phyloP scores from a whole-genome alignment of 2,329 filamentous ascomycete species.

The Penicillium capsulatum region DNA sequence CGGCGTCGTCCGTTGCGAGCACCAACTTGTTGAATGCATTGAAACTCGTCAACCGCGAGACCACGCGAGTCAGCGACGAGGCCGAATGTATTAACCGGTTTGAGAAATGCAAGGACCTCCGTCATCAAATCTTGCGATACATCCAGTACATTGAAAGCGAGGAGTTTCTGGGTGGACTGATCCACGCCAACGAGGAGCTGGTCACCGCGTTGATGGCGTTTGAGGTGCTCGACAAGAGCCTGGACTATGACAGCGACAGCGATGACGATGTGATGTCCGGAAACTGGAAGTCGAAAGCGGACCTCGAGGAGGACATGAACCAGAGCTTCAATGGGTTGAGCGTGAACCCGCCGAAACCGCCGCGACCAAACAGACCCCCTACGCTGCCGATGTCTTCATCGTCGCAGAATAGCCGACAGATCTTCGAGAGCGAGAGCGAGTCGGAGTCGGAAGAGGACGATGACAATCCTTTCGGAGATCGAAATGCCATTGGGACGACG shows the following conservation, averaged over 20 bases:
- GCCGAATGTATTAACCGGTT: slow-evolving; percentile 69
- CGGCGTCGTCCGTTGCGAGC: slow-evolving; percentile 82
- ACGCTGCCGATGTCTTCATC: slow-evolving; percentile 44
- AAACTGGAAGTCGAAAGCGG: slow-evolving; percentile 26
- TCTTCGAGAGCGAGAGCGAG: slow-evolving; percentile 50
- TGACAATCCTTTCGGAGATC: slow-evolving; percentile 83
- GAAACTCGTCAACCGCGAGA: slow-evolving; percentile 86
- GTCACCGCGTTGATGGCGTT: slow-evolving; percentile 89
- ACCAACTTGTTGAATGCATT: slow-evolving; percentile 85
- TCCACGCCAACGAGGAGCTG: slow-evolving; percentile 95
- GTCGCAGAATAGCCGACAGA: slow-evolving; percentile 21
- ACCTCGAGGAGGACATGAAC: slow-evolving; percentile 25
- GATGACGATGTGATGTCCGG: slow-evolving; percentile 51
- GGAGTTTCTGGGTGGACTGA: slow-evolving; percentile 82
- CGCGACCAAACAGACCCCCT: slow-evolving; percentile 56
- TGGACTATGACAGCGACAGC: slow-evolving; percentile 61
- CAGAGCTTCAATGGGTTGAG: slow-evolving; percentile 34
- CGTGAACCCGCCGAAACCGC: slow-evolving; percentile 36
- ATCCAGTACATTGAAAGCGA: slow-evolving; percentile 89
- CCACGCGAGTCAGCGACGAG: slow-evolving; percentile 82
- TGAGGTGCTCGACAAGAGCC: slow-evolving; percentile 73
- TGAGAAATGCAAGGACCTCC: slow-evolving; percentile 78
- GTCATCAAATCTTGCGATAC: slow-evolving; percentile 81
- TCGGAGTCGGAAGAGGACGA: slow-evolving; percentile 66
- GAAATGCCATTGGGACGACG: slow-evolving; percentile 55